phyloP scores from a whole-genome alignment of 1,139 yeast genomes.

The Diutina mesorugosa region DNA sequence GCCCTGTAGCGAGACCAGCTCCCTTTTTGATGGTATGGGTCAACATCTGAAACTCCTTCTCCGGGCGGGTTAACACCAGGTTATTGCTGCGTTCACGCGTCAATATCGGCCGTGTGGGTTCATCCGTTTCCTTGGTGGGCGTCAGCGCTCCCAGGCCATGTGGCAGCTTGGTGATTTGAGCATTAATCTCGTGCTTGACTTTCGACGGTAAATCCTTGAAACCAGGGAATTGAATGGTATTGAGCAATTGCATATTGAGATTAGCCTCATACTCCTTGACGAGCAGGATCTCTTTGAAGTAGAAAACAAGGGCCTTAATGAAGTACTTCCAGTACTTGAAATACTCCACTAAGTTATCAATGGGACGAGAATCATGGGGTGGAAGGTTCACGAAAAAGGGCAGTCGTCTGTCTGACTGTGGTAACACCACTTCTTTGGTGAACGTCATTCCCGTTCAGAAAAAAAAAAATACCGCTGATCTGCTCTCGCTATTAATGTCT shows the following conservation, averaged over 20 bases:
- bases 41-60: background rate
- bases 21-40: background rate
- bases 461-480: background rate
- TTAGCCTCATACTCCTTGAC: slow-evolving; percentile 61
- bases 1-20: background rate
- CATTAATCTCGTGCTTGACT: background rate
- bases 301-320: slow-evolving; percentile 46
- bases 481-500: background rate
- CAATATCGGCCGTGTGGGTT: background rate
- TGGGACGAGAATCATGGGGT: slow-evolving; percentile 27
- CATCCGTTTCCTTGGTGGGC: background rate
- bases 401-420: slow-evolving; percentile 20
- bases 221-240: slow-evolving; percentile 46
- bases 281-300: slow-evolving; percentile 48
- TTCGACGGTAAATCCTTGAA: slow-evolving; percentile 20
- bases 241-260: slow-evolving; percentile 48
- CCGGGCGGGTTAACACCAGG: background rate
- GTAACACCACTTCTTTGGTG: slow-evolving; percentile 21
- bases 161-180: background rate
- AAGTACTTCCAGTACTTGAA: slow-evolving; percentile 64
- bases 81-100: background rate
- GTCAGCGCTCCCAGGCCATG: background rate
- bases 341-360: slow-evolving; percentile 38
- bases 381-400: slow-evolving; percentile 32
- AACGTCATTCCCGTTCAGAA: background rate